phyloP scores from a whole-genome alignment of 352 stramenopile species.

The Phytophthora rubi region DNA sequence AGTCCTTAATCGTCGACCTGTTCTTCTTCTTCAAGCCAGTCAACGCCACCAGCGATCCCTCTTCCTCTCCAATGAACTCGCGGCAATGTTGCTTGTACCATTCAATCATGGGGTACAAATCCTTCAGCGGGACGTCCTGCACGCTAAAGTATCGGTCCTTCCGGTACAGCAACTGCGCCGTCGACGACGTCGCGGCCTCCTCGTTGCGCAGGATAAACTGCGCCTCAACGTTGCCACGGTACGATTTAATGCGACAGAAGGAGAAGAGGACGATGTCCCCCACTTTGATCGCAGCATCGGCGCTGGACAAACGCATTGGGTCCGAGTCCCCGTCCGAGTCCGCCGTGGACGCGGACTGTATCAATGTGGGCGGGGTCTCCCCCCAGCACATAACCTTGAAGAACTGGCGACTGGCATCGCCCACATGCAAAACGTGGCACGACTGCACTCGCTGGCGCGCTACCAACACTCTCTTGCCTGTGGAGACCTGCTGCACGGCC shows the following conservation, averaged over 20 bases:
- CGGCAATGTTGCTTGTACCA: slow-evolving; percentile 69
- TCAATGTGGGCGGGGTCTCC: slow-evolving; percentile 46
- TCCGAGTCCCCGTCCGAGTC: slow-evolving; percentile 28
- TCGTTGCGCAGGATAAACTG: slow-evolving; percentile 47
- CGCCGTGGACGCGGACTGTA: slow-evolving; percentile 3
- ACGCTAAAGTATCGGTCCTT: slow-evolving; percentile 66
- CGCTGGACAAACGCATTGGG: slow-evolving; percentile 28
- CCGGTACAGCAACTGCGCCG: slow-evolving; percentile 64
- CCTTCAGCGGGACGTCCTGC: slow-evolving; percentile 51
- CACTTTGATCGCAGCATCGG: slow-evolving; percentile 44
- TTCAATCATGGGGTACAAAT: slow-evolving; percentile 72
- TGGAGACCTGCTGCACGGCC: slow-evolving; percentile 55
- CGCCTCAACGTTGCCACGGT: slow-evolving; percentile 58
- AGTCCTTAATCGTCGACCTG: slow-evolving; percentile 45
- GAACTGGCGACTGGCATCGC: slow-evolving; percentile 51
- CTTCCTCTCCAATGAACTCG: slow-evolving; percentile 37
- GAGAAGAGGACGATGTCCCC: slow-evolving; percentile 71
- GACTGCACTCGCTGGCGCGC: slow-evolving; percentile 36
- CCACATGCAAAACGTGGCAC: slow-evolving; percentile 57
- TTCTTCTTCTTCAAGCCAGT: slow-evolving; percentile 13
- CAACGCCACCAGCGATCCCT: neutral
- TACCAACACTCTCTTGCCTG: slow-evolving; percentile 39
- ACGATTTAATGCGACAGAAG: slow-evolving; percentile 49
- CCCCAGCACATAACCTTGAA: slow-evolving; percentile 68
- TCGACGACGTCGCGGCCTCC: slow-evolving; percentile 37